Conservation (phyloP, 345 rosid species). For the Acer saccharum region DNA sequence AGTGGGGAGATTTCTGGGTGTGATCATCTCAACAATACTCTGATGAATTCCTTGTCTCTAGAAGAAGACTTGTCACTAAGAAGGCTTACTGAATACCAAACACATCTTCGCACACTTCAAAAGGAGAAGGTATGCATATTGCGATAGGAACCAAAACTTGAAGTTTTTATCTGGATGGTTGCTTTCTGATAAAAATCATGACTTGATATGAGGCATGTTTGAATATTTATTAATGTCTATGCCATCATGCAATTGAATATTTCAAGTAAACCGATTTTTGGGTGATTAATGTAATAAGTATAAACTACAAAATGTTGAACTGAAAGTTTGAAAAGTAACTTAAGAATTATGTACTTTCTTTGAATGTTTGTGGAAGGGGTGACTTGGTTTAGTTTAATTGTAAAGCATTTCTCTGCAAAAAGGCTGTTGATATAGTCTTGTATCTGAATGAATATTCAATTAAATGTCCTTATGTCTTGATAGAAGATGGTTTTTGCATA, state of each 20-base stretch:
- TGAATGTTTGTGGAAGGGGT: not conserved
- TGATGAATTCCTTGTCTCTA: constrained; percentile 46
- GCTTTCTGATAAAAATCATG: not conserved
- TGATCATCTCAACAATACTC: constrained; percentile 37
- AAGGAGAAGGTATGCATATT: constrained; percentile 73
- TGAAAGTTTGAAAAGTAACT: not conserved
- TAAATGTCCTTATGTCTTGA: not conserved
- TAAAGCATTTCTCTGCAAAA: not conserved
- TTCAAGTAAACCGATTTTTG: not conserved
- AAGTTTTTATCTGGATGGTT: constrained; percentile 8
- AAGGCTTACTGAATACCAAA: constrained; percentile 80
- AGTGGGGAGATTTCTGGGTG: constrained; percentile 81
- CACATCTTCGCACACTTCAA: constrained; percentile 77
- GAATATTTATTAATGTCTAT: not conserved
- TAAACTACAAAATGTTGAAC: not conserved
- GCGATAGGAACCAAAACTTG: not conserved
- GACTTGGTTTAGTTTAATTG: not conserved
- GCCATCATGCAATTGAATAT: not conserved
- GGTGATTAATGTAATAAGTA: not conserved
- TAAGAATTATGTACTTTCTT: too few relatives aligned
- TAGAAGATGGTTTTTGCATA: not conserved
- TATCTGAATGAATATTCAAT: not conserved
- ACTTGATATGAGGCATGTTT: not conserved
- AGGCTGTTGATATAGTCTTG: not conserved
- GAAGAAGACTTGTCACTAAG: constrained; percentile 83